Conservation (phyloP, 306 rosid genomes). For the Rubus parviflorus region DNA sequence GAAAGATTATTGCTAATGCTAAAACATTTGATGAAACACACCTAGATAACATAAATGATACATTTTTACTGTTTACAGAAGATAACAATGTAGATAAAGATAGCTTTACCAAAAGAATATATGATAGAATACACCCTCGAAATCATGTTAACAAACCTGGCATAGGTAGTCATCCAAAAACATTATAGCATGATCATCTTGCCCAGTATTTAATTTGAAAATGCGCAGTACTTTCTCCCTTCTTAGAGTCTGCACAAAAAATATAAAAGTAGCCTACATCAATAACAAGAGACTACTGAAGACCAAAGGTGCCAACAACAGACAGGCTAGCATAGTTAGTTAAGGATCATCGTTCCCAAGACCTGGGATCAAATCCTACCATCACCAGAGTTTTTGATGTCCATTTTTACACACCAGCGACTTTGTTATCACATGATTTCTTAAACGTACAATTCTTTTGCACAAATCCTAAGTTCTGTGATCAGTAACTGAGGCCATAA, state of each 20-base stretch:
- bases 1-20: constrained; percentile 16
- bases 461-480: neutral
- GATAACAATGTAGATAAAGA: neutral
- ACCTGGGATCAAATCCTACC: neutral
- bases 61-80: neutral
- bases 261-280: constrained; percentile 6
- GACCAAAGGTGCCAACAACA: neutral
- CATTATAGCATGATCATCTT: constrained; percentile 87
- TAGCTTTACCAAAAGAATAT: neutral
- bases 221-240: constrained; percentile 78
- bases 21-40: neutral
- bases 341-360: neutral
- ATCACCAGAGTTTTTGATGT: neutral
- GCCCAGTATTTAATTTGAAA: constrained; percentile 88
- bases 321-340: neutral
- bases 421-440: neutral
- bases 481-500: neutral
- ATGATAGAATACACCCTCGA: too few species aligned
- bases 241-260: constrained; percentile 60
- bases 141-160: constrained; percentile 53
- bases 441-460: neutral
- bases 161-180: constrained; percentile 77
- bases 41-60: neutral
- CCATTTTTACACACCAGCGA: neutral
- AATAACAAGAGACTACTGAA: constrained; percentile 16